Evolutionary conservation across 768 basidiomycete genomes (phyloP).

Genomic region (Tephrocybe sp.): DNA sequence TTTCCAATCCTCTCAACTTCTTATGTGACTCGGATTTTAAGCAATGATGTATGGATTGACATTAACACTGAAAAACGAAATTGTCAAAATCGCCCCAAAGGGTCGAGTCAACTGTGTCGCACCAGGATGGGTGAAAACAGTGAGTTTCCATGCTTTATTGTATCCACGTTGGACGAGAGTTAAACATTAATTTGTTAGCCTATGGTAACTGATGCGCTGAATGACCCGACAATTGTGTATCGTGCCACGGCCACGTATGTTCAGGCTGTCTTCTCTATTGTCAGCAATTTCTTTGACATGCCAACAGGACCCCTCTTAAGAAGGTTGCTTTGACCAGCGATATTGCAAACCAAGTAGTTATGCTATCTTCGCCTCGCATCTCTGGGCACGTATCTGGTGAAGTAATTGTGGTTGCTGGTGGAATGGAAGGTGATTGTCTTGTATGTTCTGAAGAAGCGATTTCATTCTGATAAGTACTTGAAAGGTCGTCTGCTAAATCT

Average conservation of each 20-base stretch:
- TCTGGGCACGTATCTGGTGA: slow-evolving; percentile 75
- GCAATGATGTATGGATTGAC: slow-evolving; percentile 74
- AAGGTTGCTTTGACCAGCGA: slow-evolving; percentile 64
- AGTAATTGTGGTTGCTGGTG: slow-evolving; percentile 69
- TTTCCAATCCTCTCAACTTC: not conserved
- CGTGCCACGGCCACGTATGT: slow-evolving; percentile 66
- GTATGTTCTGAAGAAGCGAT: not conserved
- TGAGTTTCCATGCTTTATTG: slow-evolving; percentile 8
- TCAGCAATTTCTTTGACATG: not conserved
- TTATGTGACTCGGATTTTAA: slow-evolving; percentile 17
- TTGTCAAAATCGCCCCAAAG: slow-evolving; percentile 68
- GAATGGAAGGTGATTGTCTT: slow-evolving; percentile 63
- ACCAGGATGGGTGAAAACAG: slow-evolving; percentile 67
- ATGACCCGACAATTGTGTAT: slow-evolving; percentile 52
- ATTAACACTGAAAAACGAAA: slow-evolving; percentile 73
- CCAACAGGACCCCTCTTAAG: slow-evolving; percentile 60
- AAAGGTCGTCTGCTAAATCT: slow-evolving; percentile 31
- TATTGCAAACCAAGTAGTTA: slow-evolving; percentile 60
- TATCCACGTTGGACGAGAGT: not conserved
- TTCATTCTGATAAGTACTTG: slow-evolving; percentile 3
- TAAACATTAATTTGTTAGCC: slow-evolving; percentile 24
- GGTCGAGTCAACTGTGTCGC: slow-evolving; percentile 71
- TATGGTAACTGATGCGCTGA: slow-evolving; percentile 56
- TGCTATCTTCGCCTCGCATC: slow-evolving; percentile 55
- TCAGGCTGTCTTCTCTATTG: not conserved